Evolutionary conservation across 2,329 filamentous ascomycete species (phyloP), one percentile per base, ranked within the genome.

Genomic region (Diaporthe destruens): DNA sequence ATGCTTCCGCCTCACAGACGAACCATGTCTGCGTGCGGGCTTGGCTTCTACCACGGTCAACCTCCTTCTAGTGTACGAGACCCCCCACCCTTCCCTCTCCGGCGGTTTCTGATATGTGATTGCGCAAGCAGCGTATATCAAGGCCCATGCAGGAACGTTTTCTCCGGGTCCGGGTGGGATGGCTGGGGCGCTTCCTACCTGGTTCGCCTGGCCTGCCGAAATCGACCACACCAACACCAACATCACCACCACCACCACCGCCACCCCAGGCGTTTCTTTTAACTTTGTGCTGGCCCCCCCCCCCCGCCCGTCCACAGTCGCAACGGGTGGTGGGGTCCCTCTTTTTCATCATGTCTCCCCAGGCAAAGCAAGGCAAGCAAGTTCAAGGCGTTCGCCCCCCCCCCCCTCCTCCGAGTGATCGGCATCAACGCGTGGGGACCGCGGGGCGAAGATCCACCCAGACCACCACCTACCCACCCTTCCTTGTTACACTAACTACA

Each of bases 361-460:
- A 47, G 8, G 44, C n/a, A 36, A 42, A 39, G 36, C 36, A 39
- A 39, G 36, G 56, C 56, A 42, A 39, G 44, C 59, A 65, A 16
- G 59, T 11, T 39, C 12, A 12, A 12, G 36, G 59, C 23, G 36
- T 59, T 18, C 53, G 29, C 36, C 36, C 53, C 53, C 56, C 59
- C n/a, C n/a, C n/a, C n/a, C n/a, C n/a, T n/a, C n/a, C n/a, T n/a
- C n/a, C 59, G 59, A 65, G 49, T 51, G 59, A 65, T 65, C 59
- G 29, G 59, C 59, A 65, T 51, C 59, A 65, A 65, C 59, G 42
- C 59, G 59, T 49, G 42, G 59, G 42, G 59, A 51, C 59, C 57
- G 39, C 23, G 23, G 23, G 34, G 23, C 39, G 59, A 9, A 39
- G 59, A 18, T 63, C 59, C 59, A 63, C 59, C 25, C 29, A 29